Conservation (phyloP, 1,284 basidiomycete genomes). For the Trametes hirsuta region DNA sequence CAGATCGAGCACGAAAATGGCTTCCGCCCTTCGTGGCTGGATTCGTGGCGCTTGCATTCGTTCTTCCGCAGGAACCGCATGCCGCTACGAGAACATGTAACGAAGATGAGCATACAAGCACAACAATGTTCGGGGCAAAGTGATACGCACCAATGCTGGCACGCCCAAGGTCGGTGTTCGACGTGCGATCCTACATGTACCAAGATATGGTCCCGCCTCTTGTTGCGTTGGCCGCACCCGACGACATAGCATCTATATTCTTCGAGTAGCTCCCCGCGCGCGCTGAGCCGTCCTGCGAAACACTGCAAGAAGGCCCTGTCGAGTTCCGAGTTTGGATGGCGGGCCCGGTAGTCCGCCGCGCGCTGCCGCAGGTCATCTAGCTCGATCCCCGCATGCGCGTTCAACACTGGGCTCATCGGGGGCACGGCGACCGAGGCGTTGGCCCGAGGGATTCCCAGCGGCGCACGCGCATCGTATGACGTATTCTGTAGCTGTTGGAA, state of each 20-base stretch:
- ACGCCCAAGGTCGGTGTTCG: slow-evolving; percentile 65
- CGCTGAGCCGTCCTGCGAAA: slow-evolving; percentile 66
- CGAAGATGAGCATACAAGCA: neutral
- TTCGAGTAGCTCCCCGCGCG: slow-evolving; percentile 54
- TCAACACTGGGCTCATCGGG: slow-evolving; percentile 26
- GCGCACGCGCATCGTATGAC: neutral
- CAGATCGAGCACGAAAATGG: slow-evolving; percentile 63
- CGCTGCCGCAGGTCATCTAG: slow-evolving; percentile 54
- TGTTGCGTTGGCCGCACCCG: slow-evolving; percentile 66
- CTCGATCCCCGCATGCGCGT: slow-evolving; percentile 62
- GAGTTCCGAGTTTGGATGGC: slow-evolving; percentile 56
- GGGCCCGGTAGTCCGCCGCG: slow-evolving; percentile 53
- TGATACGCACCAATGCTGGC: slow-evolving; percentile 55
- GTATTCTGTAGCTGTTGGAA: slow-evolving; percentile 1
- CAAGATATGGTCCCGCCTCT: slow-evolving; percentile 69
- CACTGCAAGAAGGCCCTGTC: slow-evolving; percentile 64
- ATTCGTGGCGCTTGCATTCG: slow-evolving; percentile 73
- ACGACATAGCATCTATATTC: slow-evolving; percentile 67
- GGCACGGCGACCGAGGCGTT: neutral
- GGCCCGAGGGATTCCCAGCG: neutral
- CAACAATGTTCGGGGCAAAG: neutral
- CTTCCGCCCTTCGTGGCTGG: slow-evolving; percentile 58
- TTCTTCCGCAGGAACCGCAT: slow-evolving; percentile 71
- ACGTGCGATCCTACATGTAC: slow-evolving; percentile 73
- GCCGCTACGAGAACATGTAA: slow-evolving; percentile 39